A percentile compares a stretch with the other conserved stretches of the same genome.
Conservation (phyloP, 2,329 filamentous ascomycete species). For the Cryphonectria carpinicola region DNA sequence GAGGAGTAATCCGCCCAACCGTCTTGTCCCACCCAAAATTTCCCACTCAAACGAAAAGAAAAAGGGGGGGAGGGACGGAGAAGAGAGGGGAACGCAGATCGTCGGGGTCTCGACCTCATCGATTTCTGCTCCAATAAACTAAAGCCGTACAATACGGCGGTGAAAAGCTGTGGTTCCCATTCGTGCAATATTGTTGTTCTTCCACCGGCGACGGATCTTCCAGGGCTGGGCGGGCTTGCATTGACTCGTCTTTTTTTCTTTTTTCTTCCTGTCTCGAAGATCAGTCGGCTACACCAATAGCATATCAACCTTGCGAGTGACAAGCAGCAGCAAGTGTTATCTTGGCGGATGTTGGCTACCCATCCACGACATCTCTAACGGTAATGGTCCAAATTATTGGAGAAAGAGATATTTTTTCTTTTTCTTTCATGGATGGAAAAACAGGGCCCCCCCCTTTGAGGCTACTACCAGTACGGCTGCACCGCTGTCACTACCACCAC, state of each 20-base stretch:
- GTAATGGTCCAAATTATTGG: constrained; percentile 23
- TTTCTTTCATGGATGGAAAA: not conserved
- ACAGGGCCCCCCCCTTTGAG: not conserved
- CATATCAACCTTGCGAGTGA: constrained; percentile 7
- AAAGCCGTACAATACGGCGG: not conserved
- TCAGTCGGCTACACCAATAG: constrained; percentile 24
- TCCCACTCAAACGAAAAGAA: not conserved
- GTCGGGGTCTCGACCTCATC: constrained; percentile 1
- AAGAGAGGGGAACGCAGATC: not conserved
- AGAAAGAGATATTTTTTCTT: not conserved
- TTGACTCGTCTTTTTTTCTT: constrained; percentile 17
- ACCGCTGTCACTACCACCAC: constrained; percentile 6
- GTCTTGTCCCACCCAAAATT: not conserved
- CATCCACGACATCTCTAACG: constrained; percentile 3
- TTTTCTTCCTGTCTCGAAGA: constrained; percentile 24
- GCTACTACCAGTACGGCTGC: not conserved
- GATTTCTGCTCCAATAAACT: not conserved
- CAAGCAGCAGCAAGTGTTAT: not conserved
- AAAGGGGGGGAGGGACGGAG: not conserved
- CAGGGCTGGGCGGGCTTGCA: constrained; percentile 4
- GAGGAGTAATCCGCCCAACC: not conserved
- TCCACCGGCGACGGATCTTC: not conserved
- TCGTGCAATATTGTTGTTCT: constrained; percentile 5
- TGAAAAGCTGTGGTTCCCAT: not conserved
- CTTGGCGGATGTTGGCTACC: not conserved